Base-by-base conservation (phyloP, 208 protist species). In the Acanthamoeba healyi region DNA sequence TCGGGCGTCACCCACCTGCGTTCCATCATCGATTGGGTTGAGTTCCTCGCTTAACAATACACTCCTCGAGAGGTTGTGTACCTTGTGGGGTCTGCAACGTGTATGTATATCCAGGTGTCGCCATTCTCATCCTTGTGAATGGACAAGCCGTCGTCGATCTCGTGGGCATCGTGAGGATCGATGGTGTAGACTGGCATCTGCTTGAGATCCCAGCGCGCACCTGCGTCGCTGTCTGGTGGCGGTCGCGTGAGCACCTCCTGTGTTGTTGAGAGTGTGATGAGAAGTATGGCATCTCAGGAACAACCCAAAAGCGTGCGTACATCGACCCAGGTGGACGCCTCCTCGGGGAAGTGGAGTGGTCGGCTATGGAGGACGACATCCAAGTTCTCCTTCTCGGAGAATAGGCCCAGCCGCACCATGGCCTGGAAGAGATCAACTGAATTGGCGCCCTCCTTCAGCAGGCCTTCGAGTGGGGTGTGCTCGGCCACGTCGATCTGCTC, bases 11-110 rank as follows among this genome's bases (percentile, higher is more conserved):
- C 12, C 70, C 70, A 79, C 38, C 70, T 79, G 26, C 29, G 9
- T n/a, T n/a, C n/a, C n/a, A n/a, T n/a, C n/a, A n/a, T n/a, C n/a
- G n/a, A n/a, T n/a, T n/a, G n/a, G n/a, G n/a, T n/a, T n/a, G n/a
- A n/a, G n/a, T n/a, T n/a, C 6, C 10, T 54, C 10, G 15, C 49
- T 6, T 54, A 15, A 19, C 49, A 6, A 54, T 6, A 54, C 10
- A 54, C 49, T 6, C 15, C 10, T 54, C 49, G 49, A 19, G 10
- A 54, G 49, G 10, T 54, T 15, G 24, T 24, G 32, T 42, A 79
- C 70, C 70, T 38, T 42, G 70, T 87, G 19, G 79, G 79, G 49
- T 87, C 79, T 7, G 79, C 79, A 10, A 87, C 49, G n/a, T 87
- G 79, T 9, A 87, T 38, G 49, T 63, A 87, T 3, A 87, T 42